Evolutionary conservation across 2,329 filamentous ascomycete species (phyloP), one percentile per base, ranked within the genome.

Genomic region (Penicillium sp.): DNA sequence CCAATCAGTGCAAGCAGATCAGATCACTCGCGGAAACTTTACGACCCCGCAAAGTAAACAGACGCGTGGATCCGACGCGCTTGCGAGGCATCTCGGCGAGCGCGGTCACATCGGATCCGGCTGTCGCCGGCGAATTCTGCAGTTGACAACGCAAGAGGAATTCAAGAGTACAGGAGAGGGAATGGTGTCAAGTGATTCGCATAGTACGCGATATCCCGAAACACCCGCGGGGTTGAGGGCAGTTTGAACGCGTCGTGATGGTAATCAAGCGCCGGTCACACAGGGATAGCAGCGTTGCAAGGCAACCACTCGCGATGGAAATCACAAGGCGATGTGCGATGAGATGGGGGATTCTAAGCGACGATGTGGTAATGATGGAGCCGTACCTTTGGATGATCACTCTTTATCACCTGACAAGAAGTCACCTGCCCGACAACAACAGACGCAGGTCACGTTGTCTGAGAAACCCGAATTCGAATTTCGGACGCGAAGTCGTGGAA

Each of bases 331-430:
- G 49, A 49, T 16, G 22, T 41, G 43, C 40, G 49, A 41, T 43
- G 48, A 48, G 47, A 49, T 56, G 52, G 55, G 47, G 50, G 35
- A 41, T 50, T 52, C 53, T 47, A 53, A 44, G 55, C 53, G 53
- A 37, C 41, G 42, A 46, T 46, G 34, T 42, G 54, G 50, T 53
- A 29, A 49, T 46, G 59, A 60, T 51, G 52, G 55, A 54, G 53
- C 61, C 49, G 62, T 67, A 64, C 64, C 65, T 65, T 68, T 65
- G 63, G 65, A 69, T 68, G 61, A 62, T 59, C 60, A 43, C 59
- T 66, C 51, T 68, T 60, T 71, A 72, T 72, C 69, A 72, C 68
- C 68, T 72, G 69, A 72, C 69, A 67, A 59, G 58, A 72, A 69
- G 69, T 72, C 69, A 72, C 69, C 67, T 70, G 68, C 66, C 64